Base-by-base conservation (phyloP, 768 basidiomycete species). In the Boletus reticulatus region DNA sequence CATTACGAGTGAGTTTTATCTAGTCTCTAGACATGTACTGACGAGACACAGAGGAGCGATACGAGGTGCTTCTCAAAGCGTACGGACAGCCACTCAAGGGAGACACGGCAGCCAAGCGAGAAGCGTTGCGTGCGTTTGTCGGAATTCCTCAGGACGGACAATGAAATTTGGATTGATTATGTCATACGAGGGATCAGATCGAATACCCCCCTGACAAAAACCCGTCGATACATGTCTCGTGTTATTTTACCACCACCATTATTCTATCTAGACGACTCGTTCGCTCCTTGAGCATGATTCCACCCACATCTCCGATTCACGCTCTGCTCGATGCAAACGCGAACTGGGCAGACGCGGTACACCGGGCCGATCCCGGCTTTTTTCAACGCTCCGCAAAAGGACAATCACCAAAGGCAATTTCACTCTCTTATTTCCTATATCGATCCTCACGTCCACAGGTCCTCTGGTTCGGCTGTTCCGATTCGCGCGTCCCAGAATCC, bases 401-500 rank as follows among this genome's bases (percentile, higher is more conserved):
- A 13, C 93, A 94, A 66, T 55, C 69, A 3, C 85, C 88, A 9
- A 84, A 89, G 76, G 88, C 22, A 22, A 22, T 22, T 22, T 83
- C 55, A 24, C n/a, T n/a, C 27, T 36, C 12, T 37, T 37, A 14
- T 36, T n/a, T 8, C n/a, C 38, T n/a, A 0, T 39, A 1, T 19
- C 14, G 8, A 1, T 0, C 4, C n/a, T 11, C 3, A 36, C 27
- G 12, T 6, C 13, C 27, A 10, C 41, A 90, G 89, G 76, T 87
- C 11, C 82, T 90, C 63, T 92, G 88, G 88, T 84, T 92, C 67
- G 88, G 89, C 49, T 92, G 89, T 67, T 80, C 91, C 24, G 94
- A 96, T 73, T 94, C 92, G 16, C 80, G 94, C 59, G 92, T 94
- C 1, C 92, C 93, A 29, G 93, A 94, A 69, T 82, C 84, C 20